Evolutionary conservation across 768 basidiomycete species (phyloP).

Genomic region (Hypsizygus marmoreus): DNA sequence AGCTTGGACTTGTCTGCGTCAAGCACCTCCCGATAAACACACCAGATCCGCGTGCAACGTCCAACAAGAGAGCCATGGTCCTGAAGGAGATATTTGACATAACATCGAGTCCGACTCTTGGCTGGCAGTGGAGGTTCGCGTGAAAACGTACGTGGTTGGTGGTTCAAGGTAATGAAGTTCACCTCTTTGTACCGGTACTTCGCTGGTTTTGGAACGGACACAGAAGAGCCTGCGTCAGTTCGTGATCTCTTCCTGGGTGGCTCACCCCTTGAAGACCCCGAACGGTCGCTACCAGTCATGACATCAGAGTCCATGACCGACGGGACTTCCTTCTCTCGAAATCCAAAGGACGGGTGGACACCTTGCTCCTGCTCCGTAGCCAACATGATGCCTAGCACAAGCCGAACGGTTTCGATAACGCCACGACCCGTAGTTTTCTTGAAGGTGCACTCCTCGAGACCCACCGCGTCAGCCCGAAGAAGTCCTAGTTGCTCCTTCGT

Average conservation of each 20-base stretch:
- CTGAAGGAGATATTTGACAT: background rate
- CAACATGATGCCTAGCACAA: background rate
- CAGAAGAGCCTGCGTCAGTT: too few relatives aligned
- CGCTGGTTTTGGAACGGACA: too few relatives aligned
- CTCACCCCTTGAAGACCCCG: background rate
- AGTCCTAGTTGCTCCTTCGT: background rate
- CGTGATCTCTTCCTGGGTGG: background rate
- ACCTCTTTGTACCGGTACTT: background rate
- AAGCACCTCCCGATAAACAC: background rate
- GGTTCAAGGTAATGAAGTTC: background rate
- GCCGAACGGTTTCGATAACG: constrained; percentile 1
- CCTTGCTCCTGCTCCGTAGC: background rate
- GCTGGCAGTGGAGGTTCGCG: background rate
- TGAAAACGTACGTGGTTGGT: too few relatives aligned
- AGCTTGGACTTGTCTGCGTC: background rate
- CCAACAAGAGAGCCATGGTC: background rate
- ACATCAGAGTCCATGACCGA: background rate
- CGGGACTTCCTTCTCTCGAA: background rate
- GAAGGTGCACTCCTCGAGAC: background rate
- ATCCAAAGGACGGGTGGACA: background rate
- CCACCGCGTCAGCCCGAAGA: background rate
- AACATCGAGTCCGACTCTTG: background rate
- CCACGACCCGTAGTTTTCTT: background rate
- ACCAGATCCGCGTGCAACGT: background rate
- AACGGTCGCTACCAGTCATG: background rate